Base-by-base conservation (phyloP, 2,329 filamentous ascomycete genomes). In the Drechslerella stenobrocha region DNA sequence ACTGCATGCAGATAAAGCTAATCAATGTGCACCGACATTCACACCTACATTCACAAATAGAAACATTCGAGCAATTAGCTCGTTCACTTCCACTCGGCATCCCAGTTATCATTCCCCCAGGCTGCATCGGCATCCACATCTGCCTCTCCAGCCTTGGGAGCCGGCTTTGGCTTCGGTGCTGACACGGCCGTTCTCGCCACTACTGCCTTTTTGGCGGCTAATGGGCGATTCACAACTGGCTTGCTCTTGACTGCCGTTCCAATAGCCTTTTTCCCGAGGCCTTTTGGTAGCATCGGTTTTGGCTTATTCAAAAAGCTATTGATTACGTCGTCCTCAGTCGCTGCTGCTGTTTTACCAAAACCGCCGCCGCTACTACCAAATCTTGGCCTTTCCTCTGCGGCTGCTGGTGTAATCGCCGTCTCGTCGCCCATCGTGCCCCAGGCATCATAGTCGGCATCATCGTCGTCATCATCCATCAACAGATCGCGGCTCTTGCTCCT, bases 251-350 rank as follows among this genome's bases (percentile, higher is more conserved):
- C 53, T 77, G 87, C 88, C 77, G 89, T 90, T 1, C 75, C 69
- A 9, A 74, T 70, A 1, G 77, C 64, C 56, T 82, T 74, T 77
- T 95, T 96, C 1, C 80, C 78, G 23, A 97, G 76, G 0, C 92
- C 92, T 77, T 95, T 98, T 0, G 92, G 91, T 56, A 97, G 75
- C 1, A 86, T 79, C 71, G 86, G 82, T 3, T 87, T 84, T 75
- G 96, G 90, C 9, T 91, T 90, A 9, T 89, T 90, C 20, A 97
- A 77, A 91, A 93, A 97, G 3, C 90, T 91, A 3, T 90, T 92
- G 76, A 98, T 93, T 0, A 92, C 92, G 76, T 98, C 92, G 1
- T 87, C 86, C 23, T 88, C 85, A 72, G 96, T 90, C 13, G 63
- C 69, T 51, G 46, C 72, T 65, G 34, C 72, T 28, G 67, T 52